These are phyloP conservation scores for Botryobasidium botryosum DNA, from an alignment of 768 basidiomycete genomes.

Conservation along the genomic window DNA sequence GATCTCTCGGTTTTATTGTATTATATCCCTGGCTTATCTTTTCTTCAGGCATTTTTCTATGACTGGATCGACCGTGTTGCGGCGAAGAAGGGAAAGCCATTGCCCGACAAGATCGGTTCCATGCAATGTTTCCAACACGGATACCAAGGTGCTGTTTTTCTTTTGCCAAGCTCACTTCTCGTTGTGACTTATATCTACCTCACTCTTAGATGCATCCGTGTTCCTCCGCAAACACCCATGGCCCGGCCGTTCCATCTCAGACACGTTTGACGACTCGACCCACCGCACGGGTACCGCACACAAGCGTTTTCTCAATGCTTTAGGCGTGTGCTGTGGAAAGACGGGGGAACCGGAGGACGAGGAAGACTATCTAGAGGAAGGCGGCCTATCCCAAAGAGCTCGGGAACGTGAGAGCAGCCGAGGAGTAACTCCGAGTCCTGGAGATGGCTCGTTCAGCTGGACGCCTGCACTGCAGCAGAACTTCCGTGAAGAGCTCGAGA, in stretches of 20 bases:
- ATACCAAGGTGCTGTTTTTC: constrained; percentile 61
- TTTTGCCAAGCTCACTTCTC: not conserved
- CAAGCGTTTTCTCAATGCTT: constrained; percentile 49
- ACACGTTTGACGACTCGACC: constrained; percentile 72
- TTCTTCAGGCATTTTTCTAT: constrained; percentile 67
- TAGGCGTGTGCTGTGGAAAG: constrained; percentile 72
- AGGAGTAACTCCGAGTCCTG: not conserved
- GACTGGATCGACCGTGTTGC: constrained; percentile 78
- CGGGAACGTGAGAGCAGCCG: no score
- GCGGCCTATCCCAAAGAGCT: no score
- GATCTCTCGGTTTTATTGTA: not conserved
- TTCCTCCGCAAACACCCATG: constrained; percentile 75
- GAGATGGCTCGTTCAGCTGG: constrained; percentile 77
- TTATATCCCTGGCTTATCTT: constrained; percentile 6
- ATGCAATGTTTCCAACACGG: constrained; percentile 83
- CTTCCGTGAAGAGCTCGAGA: constrained; percentile 78
- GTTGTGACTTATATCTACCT: not conserved
- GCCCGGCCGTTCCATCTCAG: constrained; percentile 69
- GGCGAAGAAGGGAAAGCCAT: constrained; percentile 62
- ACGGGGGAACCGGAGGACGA: constrained; percentile 66
- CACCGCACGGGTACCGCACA: constrained; percentile 48
- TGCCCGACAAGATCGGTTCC: constrained; percentile 81
- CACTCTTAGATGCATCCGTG: constrained; percentile 57
- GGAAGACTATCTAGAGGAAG: constrained; percentile 57
- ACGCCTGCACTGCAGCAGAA: constrained; percentile 57